A percentile compares a stretch with the other conserved stretches of the same genome.
Evolutionary conservation across 495 filamentous ascomycete species (phyloP).

Genomic region (Filosporella fistucella): DNA sequence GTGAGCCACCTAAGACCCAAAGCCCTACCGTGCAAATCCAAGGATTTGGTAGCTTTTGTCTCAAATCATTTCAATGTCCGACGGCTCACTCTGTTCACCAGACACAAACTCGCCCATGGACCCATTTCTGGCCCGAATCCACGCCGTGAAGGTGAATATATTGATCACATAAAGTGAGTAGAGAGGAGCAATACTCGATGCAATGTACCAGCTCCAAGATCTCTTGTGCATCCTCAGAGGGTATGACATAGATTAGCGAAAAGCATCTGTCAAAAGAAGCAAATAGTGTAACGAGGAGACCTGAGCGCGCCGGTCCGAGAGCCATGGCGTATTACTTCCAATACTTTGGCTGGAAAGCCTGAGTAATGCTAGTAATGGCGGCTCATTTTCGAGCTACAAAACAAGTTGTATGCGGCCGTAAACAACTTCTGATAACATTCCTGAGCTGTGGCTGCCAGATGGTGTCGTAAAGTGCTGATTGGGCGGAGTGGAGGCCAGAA

Average conservation of each 20-base stretch:
- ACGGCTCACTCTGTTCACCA: too few relatives aligned
- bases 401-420: too few relatives aligned
- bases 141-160: neutral
- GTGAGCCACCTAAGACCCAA: neutral
- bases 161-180: neutral
- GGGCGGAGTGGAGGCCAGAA: too few relatives aligned
- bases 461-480: too few relatives aligned
- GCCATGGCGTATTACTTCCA: too few relatives aligned
- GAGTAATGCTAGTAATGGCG: too few relatives aligned
- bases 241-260: conserved; percentile 22
- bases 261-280: conserved; percentile 4
- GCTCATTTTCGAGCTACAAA: too few relatives aligned
- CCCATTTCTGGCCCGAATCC: neutral
- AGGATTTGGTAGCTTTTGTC: neutral
- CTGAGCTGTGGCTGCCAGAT: too few relatives aligned
- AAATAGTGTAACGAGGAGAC: neutral
- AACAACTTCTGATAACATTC: too few relatives aligned
- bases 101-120: too few relatives aligned
- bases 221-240: conserved; percentile 9
- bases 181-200: too few relatives aligned
- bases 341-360: too few relatives aligned
- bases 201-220: conserved; percentile 19
- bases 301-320: conserved; percentile 3
- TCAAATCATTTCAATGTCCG: neutral
- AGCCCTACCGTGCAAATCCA: neutral